Conservation (phyloP, 1,139 yeast species). For the Lodderomyces jiufengensis region DNA sequence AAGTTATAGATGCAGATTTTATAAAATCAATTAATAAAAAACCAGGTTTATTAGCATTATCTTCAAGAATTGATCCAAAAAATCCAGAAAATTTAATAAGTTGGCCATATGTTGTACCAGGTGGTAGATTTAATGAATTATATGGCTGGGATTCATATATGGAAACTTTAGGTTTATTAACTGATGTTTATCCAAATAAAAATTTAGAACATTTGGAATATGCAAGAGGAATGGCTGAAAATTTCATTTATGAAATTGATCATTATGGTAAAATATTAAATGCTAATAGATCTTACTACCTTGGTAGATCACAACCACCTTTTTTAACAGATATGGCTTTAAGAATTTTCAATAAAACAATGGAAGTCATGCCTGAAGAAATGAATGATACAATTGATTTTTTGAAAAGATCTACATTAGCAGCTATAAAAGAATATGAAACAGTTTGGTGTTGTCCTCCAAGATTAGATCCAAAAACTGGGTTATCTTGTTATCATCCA, state of each 20-base stretch:
- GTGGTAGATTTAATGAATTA: conserved; percentile 93
- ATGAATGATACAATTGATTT: conserved; percentile 49
- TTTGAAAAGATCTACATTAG: conserved; percentile 58
- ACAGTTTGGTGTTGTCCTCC: conserved; percentile 79
- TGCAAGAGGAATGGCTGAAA: conserved; percentile 90
- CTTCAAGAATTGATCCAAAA: conserved; percentile 52
- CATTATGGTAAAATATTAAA: conserved; percentile 91
- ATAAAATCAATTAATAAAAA: conserved; percentile 73
- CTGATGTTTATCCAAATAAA: conserved; percentile 54
- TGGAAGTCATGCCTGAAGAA: conserved; percentile 37
- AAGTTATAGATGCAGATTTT: conserved; percentile 60
- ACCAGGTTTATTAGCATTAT: conserved; percentile 87
- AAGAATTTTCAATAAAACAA: conserved; percentile 60
- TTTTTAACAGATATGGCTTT: conserved; percentile 91
- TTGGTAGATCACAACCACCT: conserved; percentile 97
- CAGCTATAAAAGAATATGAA: conserved; percentile 85
- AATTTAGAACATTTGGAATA: conserved; percentile 39
- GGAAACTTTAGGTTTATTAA: conserved; percentile 79
- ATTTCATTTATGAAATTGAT: conserved; percentile 84
- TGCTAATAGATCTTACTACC: conserved; percentile 89
- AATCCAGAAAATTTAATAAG: conserved; percentile 55
- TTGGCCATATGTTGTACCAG: conserved; percentile 92
- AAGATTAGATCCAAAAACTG: conserved; percentile 70
- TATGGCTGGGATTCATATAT: conserved; percentile 99
- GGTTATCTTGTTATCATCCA: conserved; percentile 88